Conservation (phyloP, 2,329 filamentous ascomycete genomes). For the Penicillium thymicola region DNA sequence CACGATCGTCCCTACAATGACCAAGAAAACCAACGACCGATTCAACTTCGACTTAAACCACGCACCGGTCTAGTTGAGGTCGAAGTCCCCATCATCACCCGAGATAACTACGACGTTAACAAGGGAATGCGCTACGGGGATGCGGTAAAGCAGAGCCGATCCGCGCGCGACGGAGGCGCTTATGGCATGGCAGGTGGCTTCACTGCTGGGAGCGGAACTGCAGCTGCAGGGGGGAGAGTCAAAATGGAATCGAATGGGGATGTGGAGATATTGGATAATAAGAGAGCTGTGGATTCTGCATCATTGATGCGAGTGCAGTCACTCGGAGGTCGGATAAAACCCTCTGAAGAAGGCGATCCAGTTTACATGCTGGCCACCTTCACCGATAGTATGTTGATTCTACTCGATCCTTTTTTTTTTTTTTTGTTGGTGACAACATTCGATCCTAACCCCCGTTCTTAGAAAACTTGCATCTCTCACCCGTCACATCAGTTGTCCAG, state of each 20-base stretch:
- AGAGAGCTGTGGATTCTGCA: constrained; percentile 38
- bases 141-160: constrained; percentile 58
- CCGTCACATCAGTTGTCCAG: constrained; percentile 77
- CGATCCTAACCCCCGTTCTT: constrained; percentile 9
- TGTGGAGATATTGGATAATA: constrained; percentile 34
- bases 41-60: constrained; percentile 77
- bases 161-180: constrained; percentile 59
- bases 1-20: constrained; percentile 62
- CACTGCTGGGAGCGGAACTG: constrained; percentile 53
- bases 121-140: constrained; percentile 83
- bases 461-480: constrained; percentile 85
- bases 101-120: constrained; percentile 72
- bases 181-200: constrained; percentile 72
- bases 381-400: constrained; percentile 62
- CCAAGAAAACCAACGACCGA: constrained; percentile 55
- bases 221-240: constrained; percentile 24
- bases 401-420: background rate
- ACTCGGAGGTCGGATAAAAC: constrained; percentile 74
- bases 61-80: constrained; percentile 81
- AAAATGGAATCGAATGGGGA: constrained; percentile 24
- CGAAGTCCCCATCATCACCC: constrained; percentile 77
- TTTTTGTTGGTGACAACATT: background rate
- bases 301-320: constrained; percentile 72
- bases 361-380: constrained; percentile 92
- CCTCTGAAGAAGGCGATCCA: constrained; percentile 65